Evolutionary conservation across 148 eudicot genomes (phyloP), one percentile per base, ranked within the genome.

Genomic region (Pharnaceum exiguum): DNA sequence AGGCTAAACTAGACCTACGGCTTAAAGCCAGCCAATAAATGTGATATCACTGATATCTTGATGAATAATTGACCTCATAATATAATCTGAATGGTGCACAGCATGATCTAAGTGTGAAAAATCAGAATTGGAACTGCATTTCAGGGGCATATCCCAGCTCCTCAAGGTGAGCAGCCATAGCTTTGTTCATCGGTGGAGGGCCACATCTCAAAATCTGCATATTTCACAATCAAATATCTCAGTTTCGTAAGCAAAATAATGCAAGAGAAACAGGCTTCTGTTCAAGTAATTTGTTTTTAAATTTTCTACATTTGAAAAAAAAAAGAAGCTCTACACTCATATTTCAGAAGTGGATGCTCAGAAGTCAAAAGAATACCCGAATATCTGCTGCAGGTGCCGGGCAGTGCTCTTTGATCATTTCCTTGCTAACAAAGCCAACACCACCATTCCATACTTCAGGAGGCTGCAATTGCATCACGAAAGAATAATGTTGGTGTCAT

Each of bases 401-500:
- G 61, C 86, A 84, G 70, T 84, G 69, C 36, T 82, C 77, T 74
- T 90, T 72, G 70, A 90, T 90, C 87, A 87, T 90, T 67, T 87
- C 97, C 71, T 84, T 82, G 62, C 84, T 69, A 19, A 90, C 87
- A 46, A 84, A 87, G 17, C 97, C 97, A 30, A 84, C 89, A 45
- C 97, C 95, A 47, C 95, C 95, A 49, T 79, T 66, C 97, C 97
- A 90, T 55, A 39, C 71, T 57, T 84, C 93, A 12, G 95, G 95
- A 59, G 97, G 95, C 97, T 90, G 78, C 54, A 72, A 5, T 58
- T 46, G 8, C 17, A 18, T 31, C 26, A 12, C 2, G 5, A 53
- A 16, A 13, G 18, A 29, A 31, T 9, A 16, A 48, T 5, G 21
- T n/a, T 7, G 13, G 25, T n/a, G 38, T 28, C 16, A 53, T 30